Percentiles rank a stretch among this genome's conserved stretches.
Evolutionary conservation across 805 yeast species (phyloP).

Genomic region (Kregervanrija pseudodelftensis): DNA sequence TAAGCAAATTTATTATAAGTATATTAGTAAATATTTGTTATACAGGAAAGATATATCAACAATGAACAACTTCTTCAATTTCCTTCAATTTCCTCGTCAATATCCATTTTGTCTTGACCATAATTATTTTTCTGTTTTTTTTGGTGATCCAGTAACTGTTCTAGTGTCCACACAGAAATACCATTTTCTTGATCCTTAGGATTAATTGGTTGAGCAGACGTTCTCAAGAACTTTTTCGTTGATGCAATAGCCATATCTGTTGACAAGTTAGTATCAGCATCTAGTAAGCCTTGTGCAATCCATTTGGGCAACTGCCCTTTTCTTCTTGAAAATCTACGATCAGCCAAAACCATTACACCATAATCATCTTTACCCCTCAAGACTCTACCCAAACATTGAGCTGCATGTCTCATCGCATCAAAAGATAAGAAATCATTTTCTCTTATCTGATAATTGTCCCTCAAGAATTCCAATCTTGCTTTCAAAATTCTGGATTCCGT

Average conservation of each 20-base stretch:
- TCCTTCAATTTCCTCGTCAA: constrained; percentile 20
- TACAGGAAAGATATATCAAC: background rate
- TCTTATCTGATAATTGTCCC: constrained; percentile 87
- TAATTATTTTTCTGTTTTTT: constrained; percentile 32
- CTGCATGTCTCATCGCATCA: constrained; percentile 99
- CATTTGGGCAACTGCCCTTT: constrained; percentile 89
- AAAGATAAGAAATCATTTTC: constrained; percentile 94
- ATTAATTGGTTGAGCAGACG: constrained; percentile 90
- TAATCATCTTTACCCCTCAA: constrained; percentile 97
- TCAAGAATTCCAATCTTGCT: constrained; percentile 86
- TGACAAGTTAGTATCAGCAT: constrained; percentile 85
- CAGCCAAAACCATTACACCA: constrained; percentile 98
- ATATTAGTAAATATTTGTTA: background rate
- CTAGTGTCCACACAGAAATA: constrained; percentile 83
- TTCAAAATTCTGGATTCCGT: constrained; percentile 94
- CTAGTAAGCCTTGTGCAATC: constrained; percentile 90
- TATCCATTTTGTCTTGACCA: constrained; percentile 23
- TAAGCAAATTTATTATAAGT: no score
- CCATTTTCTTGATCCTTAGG: constrained; percentile 83
- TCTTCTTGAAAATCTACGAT: constrained; percentile 82
- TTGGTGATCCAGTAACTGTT: constrained; percentile 57
- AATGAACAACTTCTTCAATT: background rate
- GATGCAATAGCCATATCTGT: constrained; percentile 97
- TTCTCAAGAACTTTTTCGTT: constrained; percentile 85
- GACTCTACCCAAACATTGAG: constrained; percentile 96